Evolutionary conservation across 352 stramenopile species (phyloP).

Genomic region (Phytophthora hibernalis): DNA sequence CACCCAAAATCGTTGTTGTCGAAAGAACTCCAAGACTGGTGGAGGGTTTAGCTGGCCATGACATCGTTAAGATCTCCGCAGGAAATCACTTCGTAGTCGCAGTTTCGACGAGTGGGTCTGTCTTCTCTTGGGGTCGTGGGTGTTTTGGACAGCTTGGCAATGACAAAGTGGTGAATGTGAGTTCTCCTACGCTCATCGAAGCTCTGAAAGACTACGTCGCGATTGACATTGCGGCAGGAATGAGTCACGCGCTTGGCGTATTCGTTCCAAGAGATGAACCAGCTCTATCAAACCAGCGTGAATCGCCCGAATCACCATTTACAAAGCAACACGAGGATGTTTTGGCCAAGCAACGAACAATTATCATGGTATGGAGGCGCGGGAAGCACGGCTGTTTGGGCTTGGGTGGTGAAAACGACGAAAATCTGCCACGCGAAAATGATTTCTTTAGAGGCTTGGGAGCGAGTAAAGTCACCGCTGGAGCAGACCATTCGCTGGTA

Average conservation of each 20-base stretch:
- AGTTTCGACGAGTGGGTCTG: conserved; percentile 39
- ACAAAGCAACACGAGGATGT: not conserved
- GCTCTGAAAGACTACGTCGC: conserved; percentile 36
- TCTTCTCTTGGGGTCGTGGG: conserved; percentile 71
- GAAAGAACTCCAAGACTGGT: conserved; percentile 32
- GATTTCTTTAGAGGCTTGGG: conserved; percentile 70
- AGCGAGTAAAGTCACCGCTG: conserved; percentile 48
- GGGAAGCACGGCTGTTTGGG: conserved; percentile 58
- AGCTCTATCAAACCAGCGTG: conserved; percentile 1
- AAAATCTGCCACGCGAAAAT: conserved; percentile 50
- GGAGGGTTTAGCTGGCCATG: conserved; percentile 19
- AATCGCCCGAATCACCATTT: not conserved
- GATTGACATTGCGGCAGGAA: conserved; percentile 56
- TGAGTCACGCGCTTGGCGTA: conserved; percentile 60
- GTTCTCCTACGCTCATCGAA: conserved; percentile 38
- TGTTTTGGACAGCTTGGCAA: conserved; percentile 70
- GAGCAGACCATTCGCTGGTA: conserved; percentile 73
- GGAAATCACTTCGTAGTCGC: conserved; percentile 77
- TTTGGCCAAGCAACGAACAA: conserved; percentile 32
- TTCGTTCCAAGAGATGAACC: conserved; percentile 26
- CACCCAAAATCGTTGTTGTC: conserved; percentile 26
- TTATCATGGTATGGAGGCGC: conserved; percentile 64
- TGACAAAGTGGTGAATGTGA: conserved; percentile 17
- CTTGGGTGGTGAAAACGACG: conserved; percentile 44
- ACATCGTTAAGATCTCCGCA: conserved; percentile 52